Base-by-base conservation (phyloP, 208 protist species). In the Tetramitus jugosus region DNA sequence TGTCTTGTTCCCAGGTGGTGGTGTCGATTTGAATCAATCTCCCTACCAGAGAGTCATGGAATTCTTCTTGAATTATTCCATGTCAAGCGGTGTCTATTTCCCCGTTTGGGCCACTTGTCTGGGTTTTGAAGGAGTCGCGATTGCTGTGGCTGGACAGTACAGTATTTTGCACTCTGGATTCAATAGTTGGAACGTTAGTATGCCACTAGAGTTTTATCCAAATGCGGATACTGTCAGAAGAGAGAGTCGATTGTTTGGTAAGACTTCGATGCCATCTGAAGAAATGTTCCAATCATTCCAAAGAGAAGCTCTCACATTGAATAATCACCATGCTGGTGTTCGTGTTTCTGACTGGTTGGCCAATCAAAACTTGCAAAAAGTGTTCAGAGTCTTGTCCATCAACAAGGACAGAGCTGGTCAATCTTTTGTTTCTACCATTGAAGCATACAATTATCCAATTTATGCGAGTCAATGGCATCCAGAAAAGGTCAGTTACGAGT, bases 41-140 rank as follows among this genome's bases (percentile, higher is more conserved):
- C 49, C 49, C 49, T 26, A 56, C 49, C 20, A 10, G 20, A 56
- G 10, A 20, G 10, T 26, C 49, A 26, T 56, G 49, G 10, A 56
- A 10, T 26, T 26, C 20, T 20, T 56, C 10, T 26, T 20, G 14
- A 56, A 26, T 20, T 10, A 56, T 26, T 10, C 49, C 49, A 56
- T 43, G 7, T 20, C 6, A 3, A 69, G 26, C 14, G 33, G 35
- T 43, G 82, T 87, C 33, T 72, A 88, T 46, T 89, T 90, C 31
- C 86, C 86, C 2, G 10, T 89, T 4, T 87, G 68, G 46, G 86
- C 84, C 2, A 90, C 86, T 8, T 89, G 86, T 64, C 72, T 88
- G 33, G 86, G 86, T 17, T 90, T 89, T 29, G 61, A 87, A 71
- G n/a, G n/a, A n/a, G n/a, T n/a, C n/a, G n/a, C n/a, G n/a, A n/a